Base-by-base conservation (phyloP, 2,329 filamentous ascomycete species). In the Neocucurbitaria cava region DNA sequence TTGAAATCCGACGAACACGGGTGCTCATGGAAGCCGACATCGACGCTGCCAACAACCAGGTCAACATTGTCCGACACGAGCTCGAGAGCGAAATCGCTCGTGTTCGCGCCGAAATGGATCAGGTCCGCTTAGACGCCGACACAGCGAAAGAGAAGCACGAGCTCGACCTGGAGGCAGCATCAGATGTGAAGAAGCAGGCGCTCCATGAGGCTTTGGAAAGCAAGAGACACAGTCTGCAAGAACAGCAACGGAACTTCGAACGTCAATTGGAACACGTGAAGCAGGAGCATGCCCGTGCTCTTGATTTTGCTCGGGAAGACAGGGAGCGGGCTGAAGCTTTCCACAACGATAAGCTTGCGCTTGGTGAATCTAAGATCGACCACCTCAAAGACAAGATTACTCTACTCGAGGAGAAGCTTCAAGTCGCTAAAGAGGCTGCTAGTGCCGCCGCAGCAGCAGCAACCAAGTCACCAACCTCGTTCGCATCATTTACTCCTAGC, bases 391-490 rank as follows among this genome's bases (percentile, higher is more conserved):
- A 97, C 66, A 91, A 91, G 65, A 85, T 97, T 23, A 78, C 84
- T 4, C 90, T 96, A 66, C 82, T 98, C 1, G 92, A 97, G 73
- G 93, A 97, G 74, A 94, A 92, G 75, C 84, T 99, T 15, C 89
- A 96, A 65, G 90, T 98, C 64, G 89, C 94, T 21, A 93, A 93
- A 73, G 87, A 92, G 70, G 93, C 93, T 28, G 93, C 92, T 9
- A 87, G 87, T 56, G 92, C 92, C 33, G 94, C 93, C 15, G 92
- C 86, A 74, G 92, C 91, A 30, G 92, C 91, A 23, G 74, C 78
- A 20, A 40, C 80, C 21, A 79, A 79, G 33, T 80, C 82, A 9
- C 82, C 83, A 5, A 72, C 81, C 55, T 75, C 77, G 40, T 73
- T 62, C 24, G 61, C 59, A 42, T 53, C 59, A 21, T 62, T 61